Evolutionary conservation across 2,329 filamentous ascomycete genomes (phyloP).

Genomic region (Stachybotrys chlorohalonatus): DNA sequence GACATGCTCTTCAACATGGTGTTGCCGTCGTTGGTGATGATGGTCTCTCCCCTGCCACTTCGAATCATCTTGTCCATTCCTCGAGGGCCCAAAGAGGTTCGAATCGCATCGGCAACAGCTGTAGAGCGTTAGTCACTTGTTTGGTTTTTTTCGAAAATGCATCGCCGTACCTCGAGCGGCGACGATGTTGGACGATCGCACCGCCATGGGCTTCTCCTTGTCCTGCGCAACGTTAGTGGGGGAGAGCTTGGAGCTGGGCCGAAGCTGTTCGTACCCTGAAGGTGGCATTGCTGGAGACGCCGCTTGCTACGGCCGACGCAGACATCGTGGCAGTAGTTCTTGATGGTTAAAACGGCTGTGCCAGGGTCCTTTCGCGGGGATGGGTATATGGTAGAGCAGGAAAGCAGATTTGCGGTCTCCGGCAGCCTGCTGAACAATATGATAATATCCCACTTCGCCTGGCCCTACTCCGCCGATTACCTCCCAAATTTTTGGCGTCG

Average conservation of each 20-base stretch:
- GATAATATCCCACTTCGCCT: slow-evolving; percentile 29
- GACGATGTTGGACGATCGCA: slow-evolving; percentile 92
- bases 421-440: slow-evolving; percentile 12
- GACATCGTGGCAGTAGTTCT: slow-evolving; percentile 30
- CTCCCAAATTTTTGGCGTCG: slow-evolving; percentile 30
- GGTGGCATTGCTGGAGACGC: slow-evolving; percentile 40
- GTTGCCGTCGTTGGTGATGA: slow-evolving; percentile 99
- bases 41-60: slow-evolving; percentile 90
- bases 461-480: slow-evolving; percentile 27
- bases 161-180: slow-evolving; percentile 71
- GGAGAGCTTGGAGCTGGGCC: slow-evolving; percentile 21
- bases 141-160: slow-evolving; percentile 1
- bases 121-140: slow-evolving; percentile 9
- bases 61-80: slow-evolving; percentile 99
- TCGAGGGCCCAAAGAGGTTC: slow-evolving; percentile 90
- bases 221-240: slow-evolving; percentile 40
- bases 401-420: slow-evolving; percentile 18
- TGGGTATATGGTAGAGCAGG: slow-evolving; percentile 19
- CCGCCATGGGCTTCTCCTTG: slow-evolving; percentile 98
- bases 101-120: slow-evolving; percentile 96
- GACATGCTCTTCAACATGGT: slow-evolving; percentile 99
- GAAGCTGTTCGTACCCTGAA: slow-evolving; percentile 42
- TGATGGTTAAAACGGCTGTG: slow-evolving; percentile 21
- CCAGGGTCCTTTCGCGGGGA: slow-evolving; percentile 14
- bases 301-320: slow-evolving; percentile 25